Base-by-base conservation (phyloP, 2,329 filamentous ascomycete species). In the Chaetomium strumarium region DNA sequence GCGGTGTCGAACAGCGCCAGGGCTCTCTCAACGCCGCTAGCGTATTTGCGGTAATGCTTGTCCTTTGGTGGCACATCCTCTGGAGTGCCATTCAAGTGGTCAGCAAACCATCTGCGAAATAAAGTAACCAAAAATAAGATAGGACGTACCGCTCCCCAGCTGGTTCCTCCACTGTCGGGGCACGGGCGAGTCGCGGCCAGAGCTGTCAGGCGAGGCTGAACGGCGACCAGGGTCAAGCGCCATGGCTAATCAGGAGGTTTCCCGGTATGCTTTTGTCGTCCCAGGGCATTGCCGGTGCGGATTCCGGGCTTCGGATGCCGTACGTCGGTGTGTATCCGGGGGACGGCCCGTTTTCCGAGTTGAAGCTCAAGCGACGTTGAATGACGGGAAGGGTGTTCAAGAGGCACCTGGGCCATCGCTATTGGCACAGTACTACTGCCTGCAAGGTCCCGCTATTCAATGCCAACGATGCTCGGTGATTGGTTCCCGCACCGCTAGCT, bases 1-100 rank as follows among this genome's bases (percentile, higher is more conserved):
- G 90, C 84, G 14, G 89, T 91, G 67, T 99, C 93, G 73, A 96
- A 99, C 33, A 96, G 78, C 42, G 87, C 81, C 57, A 99, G 78
- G 33, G 90, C 88, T 68, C 90, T 83, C 65, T 97, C 92, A 60
- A 99, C 85, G 53, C 84, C 87, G 45, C 85, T 82, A 41, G 90
- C 90, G 81, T 97, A 99, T 68, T 91, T 87, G 60, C 91, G 89
- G 67, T 89, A 92, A 49, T 77, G 70, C 68, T 85, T 85, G 69
- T 85, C 83, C 67, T 81, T 83, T 40, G 71, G 71, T 13, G 73
- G 73, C 46, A 71, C 60, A 45, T 79, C 82, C 67, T 88, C 76
- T 81, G 53, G 5, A 50, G 3, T n/a, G 14, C 9, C 37, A 8
- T 33, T 8, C 37, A 5, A 34, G 19, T 10, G n/a, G 20, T 30